A percentile compares a stretch with the other conserved stretches of the same genome.
phyloP scores from a whole-genome alignment of 768 basidiomycete genomes.

The Pulveroboletus sp. region DNA sequence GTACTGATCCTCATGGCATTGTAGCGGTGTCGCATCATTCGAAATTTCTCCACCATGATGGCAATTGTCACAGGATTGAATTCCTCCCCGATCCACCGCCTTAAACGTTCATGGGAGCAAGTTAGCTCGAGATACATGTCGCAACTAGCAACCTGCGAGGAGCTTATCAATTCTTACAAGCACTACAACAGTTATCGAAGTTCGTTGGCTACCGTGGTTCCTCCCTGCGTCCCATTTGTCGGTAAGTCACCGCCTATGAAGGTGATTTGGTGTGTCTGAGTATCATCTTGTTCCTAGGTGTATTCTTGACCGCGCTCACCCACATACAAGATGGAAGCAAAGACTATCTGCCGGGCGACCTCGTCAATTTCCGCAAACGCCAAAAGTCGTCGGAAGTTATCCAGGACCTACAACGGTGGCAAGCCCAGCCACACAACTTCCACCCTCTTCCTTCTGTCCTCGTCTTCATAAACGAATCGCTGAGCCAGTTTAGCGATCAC shows the following conservation, averaged over 20 bases:
- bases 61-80: constrained; percentile 68
- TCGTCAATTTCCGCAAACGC: constrained; percentile 62
- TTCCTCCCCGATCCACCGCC: constrained; percentile 59
- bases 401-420: constrained; percentile 56
- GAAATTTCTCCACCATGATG: constrained; percentile 69
- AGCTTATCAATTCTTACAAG: constrained; percentile 61
- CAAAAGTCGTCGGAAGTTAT: constrained; percentile 53
- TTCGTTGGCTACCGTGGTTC: constrained; percentile 50
- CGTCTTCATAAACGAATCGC: constrained; percentile 40
- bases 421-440: constrained; percentile 55
- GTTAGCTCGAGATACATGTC: constrained; percentile 48
- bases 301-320: constrained; percentile 57
- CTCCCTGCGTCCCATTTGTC: constrained; percentile 71
- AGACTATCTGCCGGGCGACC: constrained; percentile 40
- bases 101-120: constrained; percentile 65
- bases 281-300: constrained; percentile 34
- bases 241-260: constrained; percentile 37
- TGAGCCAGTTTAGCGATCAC: constrained; percentile 35
- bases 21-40: constrained; percentile 58
- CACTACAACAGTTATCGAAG: constrained; percentile 65
- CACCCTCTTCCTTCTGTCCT: constrained; percentile 41
- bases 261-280: constrained; percentile 4
- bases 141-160: constrained; percentile 51
- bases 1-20: constrained; percentile 2
- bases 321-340: constrained; percentile 64